A percentile compares a stretch with the other conserved stretches of the same genome.
These are phyloP conservation scores for Exophiala sp. DNA, from an alignment of 2,329 filamentous ascomycete genomes.

Conservation along the genomic window DNA sequence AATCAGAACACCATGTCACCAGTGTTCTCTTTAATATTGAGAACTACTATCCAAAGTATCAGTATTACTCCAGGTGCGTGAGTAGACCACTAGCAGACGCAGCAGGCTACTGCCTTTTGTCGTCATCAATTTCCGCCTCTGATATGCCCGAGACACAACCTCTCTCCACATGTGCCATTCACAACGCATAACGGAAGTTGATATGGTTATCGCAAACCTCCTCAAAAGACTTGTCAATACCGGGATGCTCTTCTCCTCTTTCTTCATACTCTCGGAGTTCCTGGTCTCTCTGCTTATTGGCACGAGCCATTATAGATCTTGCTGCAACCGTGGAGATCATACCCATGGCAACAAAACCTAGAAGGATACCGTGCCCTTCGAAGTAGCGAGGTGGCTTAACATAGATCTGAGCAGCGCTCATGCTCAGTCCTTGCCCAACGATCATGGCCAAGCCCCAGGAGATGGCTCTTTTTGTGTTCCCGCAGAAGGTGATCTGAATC, in stretches of 20 bases:
- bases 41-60: no score
- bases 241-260: slow-evolving; percentile 9
- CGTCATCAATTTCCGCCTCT: not conserved
- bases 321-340: not conserved
- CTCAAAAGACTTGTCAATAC: slow-evolving; percentile 4
- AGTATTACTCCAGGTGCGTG: no score
- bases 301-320: not conserved
- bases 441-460: slow-evolving; percentile 9
- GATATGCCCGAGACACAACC: not conserved
- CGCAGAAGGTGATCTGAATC: slow-evolving; percentile 9
- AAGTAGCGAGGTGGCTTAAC: slow-evolving; percentile 7
- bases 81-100: no score
- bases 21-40: no score
- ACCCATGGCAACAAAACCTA: slow-evolving; percentile 4
- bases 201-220: slow-evolving; percentile 10
- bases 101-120: not conserved
- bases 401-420: slow-evolving; percentile 8
- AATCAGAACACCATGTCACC: no score
- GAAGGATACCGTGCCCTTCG: slow-evolving; percentile 7
- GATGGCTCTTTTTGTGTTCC: slow-evolving; percentile 10
- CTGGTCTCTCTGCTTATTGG: slow-evolving; percentile 1
- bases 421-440: slow-evolving; percentile 7
- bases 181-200: slow-evolving; percentile 7
- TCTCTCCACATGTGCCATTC: not conserved
- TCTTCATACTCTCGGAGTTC: slow-evolving; percentile 2